A percentile compares a stretch with the other conserved stretches of the same genome.
Conservation (phyloP, 257 asterid genomes). For the Solanum sitiens region DNA sequence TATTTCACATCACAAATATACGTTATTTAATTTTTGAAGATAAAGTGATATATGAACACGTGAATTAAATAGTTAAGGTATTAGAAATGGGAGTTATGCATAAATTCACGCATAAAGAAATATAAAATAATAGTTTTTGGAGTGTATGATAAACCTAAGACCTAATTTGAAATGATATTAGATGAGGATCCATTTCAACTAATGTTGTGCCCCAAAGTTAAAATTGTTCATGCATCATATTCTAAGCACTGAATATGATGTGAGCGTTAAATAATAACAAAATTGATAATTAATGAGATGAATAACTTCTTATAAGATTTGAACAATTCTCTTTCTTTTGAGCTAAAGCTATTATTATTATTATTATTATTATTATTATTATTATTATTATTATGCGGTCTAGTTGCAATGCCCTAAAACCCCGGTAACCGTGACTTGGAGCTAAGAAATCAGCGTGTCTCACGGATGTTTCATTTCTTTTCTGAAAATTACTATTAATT, state of each 20-base stretch:
- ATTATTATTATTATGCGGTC: background rate
- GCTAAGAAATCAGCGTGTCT: slow-evolving; percentile 12
- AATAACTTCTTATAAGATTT: too few species aligned
- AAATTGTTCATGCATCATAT: too few species aligned
- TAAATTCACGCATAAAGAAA: background rate
- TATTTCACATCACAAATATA: background rate
- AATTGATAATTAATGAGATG: too few species aligned
- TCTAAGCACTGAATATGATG: too few species aligned
- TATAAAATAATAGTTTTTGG: too few species aligned
- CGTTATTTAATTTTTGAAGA: background rate
- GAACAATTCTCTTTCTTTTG: too few species aligned
- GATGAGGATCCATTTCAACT: too few species aligned
- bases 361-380: too few species aligned
- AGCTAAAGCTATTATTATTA: too few species aligned
- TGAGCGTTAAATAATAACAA: too few species aligned
- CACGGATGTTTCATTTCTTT: background rate
- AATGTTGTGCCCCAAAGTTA: accelerated
- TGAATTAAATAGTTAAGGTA: background rate
- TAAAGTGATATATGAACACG: background rate
- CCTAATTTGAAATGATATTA: too few species aligned
- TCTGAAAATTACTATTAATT: background rate
- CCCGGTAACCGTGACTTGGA: background rate
- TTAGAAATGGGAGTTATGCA: background rate
- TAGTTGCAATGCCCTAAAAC: slow-evolving; percentile 11
- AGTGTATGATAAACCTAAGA: accelerated